A percentile compares a stretch with the other conserved stretches of the same genome.
Evolutionary conservation across 2,329 filamentous ascomycete genomes (phyloP).

Genomic region (Fusarium brevicatenulatum): DNA sequence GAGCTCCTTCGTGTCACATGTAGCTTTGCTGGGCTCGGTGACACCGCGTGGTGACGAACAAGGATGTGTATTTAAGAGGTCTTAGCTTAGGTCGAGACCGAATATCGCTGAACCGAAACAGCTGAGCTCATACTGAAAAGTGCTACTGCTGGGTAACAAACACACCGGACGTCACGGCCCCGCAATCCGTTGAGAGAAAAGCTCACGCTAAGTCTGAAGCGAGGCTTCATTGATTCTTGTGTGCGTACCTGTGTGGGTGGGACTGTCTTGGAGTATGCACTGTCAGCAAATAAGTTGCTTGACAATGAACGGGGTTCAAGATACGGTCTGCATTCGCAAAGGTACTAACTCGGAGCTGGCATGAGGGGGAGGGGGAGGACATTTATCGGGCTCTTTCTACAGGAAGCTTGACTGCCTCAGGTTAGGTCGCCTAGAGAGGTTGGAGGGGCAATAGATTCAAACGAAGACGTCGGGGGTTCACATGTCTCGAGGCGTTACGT

Average conservation of each 20-base stretch:
- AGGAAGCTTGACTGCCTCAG: not conserved
- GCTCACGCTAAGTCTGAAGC: constrained; percentile 20
- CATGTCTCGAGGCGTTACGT: not conserved
- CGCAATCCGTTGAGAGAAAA: constrained; percentile 28
- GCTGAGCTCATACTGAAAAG: constrained; percentile 2
- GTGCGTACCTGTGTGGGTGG: constrained; percentile 6
- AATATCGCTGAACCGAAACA: not conserved
- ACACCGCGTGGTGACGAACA: not conserved
- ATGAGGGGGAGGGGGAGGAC: not conserved
- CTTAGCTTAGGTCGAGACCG: not conserved
- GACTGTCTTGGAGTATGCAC: not conserved
- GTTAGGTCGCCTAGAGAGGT: not conserved
- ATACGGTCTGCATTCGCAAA: constrained; percentile 20
- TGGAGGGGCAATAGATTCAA: constrained; percentile 10
- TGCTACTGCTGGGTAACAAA: not conserved
- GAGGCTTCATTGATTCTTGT: constrained; percentile 22
- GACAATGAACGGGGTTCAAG: constrained; percentile 17
- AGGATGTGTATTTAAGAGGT: not conserved
- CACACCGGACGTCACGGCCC: constrained; percentile 29
- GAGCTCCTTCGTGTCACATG: not conserved
- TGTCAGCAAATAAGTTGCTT: constrained; percentile 16
- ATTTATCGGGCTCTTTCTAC: not conserved
- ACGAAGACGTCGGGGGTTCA: not conserved
- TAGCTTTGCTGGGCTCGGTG: not conserved
- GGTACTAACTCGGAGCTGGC: not conserved